Evolutionary conservation across 2,329 filamentous ascomycete genomes (phyloP).

Genomic region (Alternaria conjuncta): DNA sequence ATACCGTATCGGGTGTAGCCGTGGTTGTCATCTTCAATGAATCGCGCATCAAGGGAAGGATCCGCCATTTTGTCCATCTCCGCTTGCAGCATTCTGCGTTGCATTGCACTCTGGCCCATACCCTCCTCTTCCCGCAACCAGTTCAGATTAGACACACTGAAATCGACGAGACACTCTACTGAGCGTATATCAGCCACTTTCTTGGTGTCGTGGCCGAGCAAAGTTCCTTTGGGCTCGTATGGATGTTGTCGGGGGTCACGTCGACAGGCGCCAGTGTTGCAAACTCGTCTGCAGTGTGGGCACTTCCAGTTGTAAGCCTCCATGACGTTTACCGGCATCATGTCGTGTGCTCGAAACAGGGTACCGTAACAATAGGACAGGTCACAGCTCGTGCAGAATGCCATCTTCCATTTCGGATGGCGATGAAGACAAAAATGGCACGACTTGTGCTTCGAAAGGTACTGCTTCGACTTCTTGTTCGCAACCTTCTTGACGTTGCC

Average conservation of each 20-base stretch:
- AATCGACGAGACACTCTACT: constrained; percentile 88
- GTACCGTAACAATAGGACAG: constrained; percentile 91
- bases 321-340: constrained; percentile 83
- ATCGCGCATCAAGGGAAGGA: constrained; percentile 53
- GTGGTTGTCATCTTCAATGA: constrained; percentile 50
- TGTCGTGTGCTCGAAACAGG: constrained; percentile 88
- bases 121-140: constrained; percentile 71
- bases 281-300: constrained; percentile 83
- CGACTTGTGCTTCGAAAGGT: constrained; percentile 57
- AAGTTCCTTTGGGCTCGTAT: constrained; percentile 84
- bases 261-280: constrained; percentile 83
- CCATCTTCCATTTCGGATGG: constrained; percentile 84
- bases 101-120: constrained; percentile 53
- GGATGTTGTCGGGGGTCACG: constrained; percentile 72
- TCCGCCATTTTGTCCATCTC: constrained; percentile 58
- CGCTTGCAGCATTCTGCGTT: constrained; percentile 60
- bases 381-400: constrained; percentile 77
- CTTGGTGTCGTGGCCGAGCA: constrained; percentile 89
- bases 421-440: constrained; percentile 87
- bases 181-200: constrained; percentile 90
- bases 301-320: constrained; percentile 85
- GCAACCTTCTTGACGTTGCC: constrained; percentile 68
- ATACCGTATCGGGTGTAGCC: constrained; percentile 48
- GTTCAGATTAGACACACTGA: constrained; percentile 82
- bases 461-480: constrained; percentile 62